phyloP scores from a whole-genome alignment of 2,329 filamentous ascomycete genomes.

The Tolypocladium sp. region DNA sequence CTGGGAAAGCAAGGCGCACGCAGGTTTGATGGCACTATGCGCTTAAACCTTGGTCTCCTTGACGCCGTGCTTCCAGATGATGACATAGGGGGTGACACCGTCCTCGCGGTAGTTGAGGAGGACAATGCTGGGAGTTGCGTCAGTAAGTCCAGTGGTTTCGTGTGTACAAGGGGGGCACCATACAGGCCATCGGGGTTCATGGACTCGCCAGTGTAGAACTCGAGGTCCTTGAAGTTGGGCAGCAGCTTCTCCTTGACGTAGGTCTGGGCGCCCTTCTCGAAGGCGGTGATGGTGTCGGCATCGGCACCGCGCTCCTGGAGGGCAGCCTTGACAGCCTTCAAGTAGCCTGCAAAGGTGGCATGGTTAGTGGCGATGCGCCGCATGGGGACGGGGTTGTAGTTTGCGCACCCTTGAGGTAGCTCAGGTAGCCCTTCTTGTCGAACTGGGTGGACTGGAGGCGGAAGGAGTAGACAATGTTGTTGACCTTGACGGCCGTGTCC shows the following conservation, averaged over 20 bases:
- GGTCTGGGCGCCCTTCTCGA: conserved; percentile 64
- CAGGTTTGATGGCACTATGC: not conserved
- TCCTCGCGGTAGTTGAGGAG: conserved; percentile 98
- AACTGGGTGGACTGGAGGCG: conserved; percentile 69
- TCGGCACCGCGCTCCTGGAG: conserved; percentile 54
- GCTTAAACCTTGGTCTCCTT: conserved; percentile 82
- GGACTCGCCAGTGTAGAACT: conserved; percentile 85
- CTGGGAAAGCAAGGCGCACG: conserved; percentile 2
- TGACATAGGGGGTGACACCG: conserved; percentile 80
- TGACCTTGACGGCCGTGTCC: conserved; percentile 64
- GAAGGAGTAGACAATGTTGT: conserved; percentile 92
- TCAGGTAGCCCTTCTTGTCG: conserved; percentile 81
- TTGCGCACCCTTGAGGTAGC: conserved; percentile 72
- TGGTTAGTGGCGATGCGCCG: not conserved
- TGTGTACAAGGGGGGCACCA: conserved; percentile 23
- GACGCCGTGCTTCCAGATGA: conserved; percentile 92
- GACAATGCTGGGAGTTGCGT: conserved; percentile 51
- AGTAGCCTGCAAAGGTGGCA: conserved; percentile 53
- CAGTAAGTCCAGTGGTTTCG: conserved; percentile 1
- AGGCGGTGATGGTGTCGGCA: conserved; percentile 61
- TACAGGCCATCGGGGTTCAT: conserved; percentile 95
- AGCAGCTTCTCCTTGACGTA: conserved; percentile 79
- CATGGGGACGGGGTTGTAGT: not conserved
- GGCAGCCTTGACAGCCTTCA: conserved; percentile 75
- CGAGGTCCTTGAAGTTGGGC: conserved; percentile 88